phyloP scores from a whole-genome alignment of 768 basidiomycete genomes.

The Suillus hirtellus region DNA sequence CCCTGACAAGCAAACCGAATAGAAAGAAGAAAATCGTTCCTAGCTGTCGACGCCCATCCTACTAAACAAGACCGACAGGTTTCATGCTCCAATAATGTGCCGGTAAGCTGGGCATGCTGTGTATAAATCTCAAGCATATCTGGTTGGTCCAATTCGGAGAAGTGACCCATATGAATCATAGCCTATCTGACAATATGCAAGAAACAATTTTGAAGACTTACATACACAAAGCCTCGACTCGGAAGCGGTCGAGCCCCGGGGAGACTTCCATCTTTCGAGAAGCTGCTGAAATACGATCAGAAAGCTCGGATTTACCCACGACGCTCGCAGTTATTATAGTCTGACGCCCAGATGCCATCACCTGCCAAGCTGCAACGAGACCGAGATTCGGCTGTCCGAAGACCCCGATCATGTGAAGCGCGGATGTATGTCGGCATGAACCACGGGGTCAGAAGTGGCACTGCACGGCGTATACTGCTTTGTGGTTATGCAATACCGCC shows the following conservation, averaged over 20 bases:
- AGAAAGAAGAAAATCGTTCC: not conserved
- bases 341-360: not conserved
- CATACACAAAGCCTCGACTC: not conserved
- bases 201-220: not conserved
- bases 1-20: not conserved
- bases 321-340: too few relatives aligned
- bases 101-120: not conserved
- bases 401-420: not conserved
- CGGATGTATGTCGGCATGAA: not conserved
- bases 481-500: not conserved
- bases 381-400: not conserved
- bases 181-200: not conserved
- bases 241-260: not conserved
- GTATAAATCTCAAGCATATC: not conserved
- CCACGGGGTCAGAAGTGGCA: not conserved
- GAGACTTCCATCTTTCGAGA: not conserved
- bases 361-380: not conserved
- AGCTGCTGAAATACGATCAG: constrained; percentile 5
- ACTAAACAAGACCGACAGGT: not conserved
- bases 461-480: not conserved
- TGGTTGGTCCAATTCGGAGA: not conserved
- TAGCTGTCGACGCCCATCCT: not conserved
- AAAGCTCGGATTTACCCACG: not conserved
- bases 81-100: too few relatives aligned
- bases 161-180: not conserved